These are phyloP conservation scores for Limnanthes douglasii DNA, from an alignment of 345 rosid species.

Conservation along the genomic window DNA sequence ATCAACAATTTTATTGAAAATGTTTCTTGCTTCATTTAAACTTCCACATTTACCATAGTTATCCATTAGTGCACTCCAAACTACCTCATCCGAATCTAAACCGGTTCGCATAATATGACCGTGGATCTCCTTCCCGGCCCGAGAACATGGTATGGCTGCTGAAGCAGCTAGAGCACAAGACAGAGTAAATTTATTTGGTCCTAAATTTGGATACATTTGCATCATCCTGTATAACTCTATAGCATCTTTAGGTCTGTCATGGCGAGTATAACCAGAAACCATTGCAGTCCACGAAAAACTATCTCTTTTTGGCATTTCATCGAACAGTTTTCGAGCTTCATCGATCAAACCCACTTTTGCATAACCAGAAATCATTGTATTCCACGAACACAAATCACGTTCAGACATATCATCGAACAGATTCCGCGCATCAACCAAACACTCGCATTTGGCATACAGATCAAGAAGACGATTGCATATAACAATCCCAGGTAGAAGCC, in stretches of 20 bases:
- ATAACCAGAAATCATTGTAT: constrained; percentile 50
- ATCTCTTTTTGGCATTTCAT: constrained; percentile 72
- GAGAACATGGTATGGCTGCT: constrained; percentile 38
- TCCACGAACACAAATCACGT: constrained; percentile 77
- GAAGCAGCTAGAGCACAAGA: constrained; percentile 68
- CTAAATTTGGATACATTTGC: constrained; percentile 19
- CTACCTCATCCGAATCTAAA: constrained; percentile 72
- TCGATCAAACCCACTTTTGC: constrained; percentile 31
- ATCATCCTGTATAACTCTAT: constrained; percentile 33
- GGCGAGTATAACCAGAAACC: constrained; percentile 60
- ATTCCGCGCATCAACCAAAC: constrained; percentile 34
- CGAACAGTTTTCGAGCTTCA: constrained; percentile 49
- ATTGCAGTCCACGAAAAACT: constrained; percentile 85
- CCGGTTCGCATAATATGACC: constrained; percentile 47
- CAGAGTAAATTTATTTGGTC: constrained; percentile 41
- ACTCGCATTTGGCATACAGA: constrained; percentile 54
- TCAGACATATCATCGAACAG: constrained; percentile 46
- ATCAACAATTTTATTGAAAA: constrained; percentile 42
- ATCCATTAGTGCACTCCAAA: constrained; percentile 80
- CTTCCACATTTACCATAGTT: constrained; percentile 89
- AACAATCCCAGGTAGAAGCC: constrained; percentile 49
- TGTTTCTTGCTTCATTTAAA: constrained; percentile 50
- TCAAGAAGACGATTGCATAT: constrained; percentile 51
- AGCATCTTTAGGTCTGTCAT: constrained; percentile 36
- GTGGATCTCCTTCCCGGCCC: constrained; percentile 66